These are phyloP conservation scores for Leccinum insolens DNA, from an alignment of 1,284 basidiomycete genomes.

Conservation along the genomic window DNA sequence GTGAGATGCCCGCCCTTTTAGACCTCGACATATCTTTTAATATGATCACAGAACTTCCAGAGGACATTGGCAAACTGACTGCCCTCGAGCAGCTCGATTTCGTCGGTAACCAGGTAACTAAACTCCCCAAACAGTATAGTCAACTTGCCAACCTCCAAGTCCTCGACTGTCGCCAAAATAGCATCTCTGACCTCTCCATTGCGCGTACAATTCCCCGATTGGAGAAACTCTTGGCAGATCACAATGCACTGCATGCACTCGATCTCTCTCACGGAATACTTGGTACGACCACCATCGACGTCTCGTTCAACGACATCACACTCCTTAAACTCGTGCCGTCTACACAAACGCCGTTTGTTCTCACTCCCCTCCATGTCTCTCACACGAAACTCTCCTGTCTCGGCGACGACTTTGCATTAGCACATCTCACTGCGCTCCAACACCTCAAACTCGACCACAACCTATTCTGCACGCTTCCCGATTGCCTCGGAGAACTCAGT, in stretches of 20 bases:
- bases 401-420: conserved; percentile 67
- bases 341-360: conserved; percentile 57
- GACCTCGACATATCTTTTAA: conserved; percentile 98
- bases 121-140: conserved; percentile 65
- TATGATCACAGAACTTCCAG: conserved; percentile 80
- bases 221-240: conserved; percentile 72
- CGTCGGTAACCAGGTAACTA: conserved; percentile 85
- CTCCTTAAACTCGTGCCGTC: conserved; percentile 71
- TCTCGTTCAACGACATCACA: conserved; percentile 87
- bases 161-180: conserved; percentile 86
- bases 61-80: conserved; percentile 74
- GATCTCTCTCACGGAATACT: conserved; percentile 72
- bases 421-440: conserved; percentile 75
- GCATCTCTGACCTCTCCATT: conserved; percentile 73
- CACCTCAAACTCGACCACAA: conserved; percentile 84
- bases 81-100: conserved; percentile 81
- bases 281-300: conserved; percentile 60
- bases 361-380: conserved; percentile 88
- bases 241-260: conserved; percentile 81
- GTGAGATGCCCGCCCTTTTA: conserved; percentile 71
- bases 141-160: conserved; percentile 66
- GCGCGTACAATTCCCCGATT: conserved; percentile 73
- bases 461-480: conserved; percentile 84
- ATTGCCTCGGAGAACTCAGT: conserved; percentile 75
- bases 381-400: conserved; percentile 89